Percentiles rank a stretch among this genome's conserved stretches.
These are phyloP conservation scores for Colletotrichum sp. DNA, from an alignment of 2,329 filamentous ascomycete species.

Conservation along the genomic window DNA sequence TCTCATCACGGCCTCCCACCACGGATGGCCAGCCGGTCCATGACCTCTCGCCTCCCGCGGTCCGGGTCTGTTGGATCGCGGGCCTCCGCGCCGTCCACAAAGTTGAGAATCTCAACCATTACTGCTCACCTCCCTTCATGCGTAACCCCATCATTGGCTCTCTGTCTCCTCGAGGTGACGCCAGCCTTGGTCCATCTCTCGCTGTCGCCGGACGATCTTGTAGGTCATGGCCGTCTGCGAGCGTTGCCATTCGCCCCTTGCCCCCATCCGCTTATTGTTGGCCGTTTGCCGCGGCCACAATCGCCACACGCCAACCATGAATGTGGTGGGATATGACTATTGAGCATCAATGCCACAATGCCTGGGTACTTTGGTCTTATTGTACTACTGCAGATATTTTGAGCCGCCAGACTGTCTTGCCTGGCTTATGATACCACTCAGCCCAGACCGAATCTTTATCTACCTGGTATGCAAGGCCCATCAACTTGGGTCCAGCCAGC, in stretches of 20 bases:
- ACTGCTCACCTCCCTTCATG: background rate
- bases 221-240: background rate
- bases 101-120: background rate
- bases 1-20: background rate
- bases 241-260: background rate
- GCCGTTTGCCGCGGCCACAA: background rate
- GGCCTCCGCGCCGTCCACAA: background rate
- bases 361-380: background rate
- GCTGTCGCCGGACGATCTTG: background rate
- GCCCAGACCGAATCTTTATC: background rate
- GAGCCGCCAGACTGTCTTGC: background rate
- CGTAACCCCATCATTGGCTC: background rate
- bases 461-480: background rate
- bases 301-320: background rate
- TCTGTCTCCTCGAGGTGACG: background rate
- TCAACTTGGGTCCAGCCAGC: background rate
- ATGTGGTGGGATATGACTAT: background rate
- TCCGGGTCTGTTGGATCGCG: background rate
- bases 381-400: background rate
- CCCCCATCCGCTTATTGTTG: background rate
- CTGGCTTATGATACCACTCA: background rate
- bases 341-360: background rate
- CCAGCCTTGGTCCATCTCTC: background rate
- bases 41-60: background rate
- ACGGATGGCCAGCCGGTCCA: slow-evolving; percentile 3